Percentiles rank a stretch among this genome's conserved stretches.
phyloP scores from a whole-genome alignment of 495 filamentous ascomycete species.

The Staphylotrichum longicolle region DNA sequence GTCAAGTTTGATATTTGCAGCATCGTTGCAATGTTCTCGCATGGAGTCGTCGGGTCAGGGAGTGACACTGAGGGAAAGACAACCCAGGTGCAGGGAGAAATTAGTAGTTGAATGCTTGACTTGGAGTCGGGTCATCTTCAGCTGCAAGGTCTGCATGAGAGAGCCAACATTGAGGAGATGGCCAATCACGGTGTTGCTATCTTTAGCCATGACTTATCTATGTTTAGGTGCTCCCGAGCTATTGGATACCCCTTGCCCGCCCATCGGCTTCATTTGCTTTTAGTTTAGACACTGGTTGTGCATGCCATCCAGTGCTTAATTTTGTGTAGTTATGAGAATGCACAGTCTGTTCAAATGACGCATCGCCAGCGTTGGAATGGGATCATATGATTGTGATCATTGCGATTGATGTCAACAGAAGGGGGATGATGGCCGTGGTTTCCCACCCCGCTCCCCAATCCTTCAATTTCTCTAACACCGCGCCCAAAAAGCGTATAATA shows the following conservation, averaged over 20 bases:
- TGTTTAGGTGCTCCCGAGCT: neutral
- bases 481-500: neutral
- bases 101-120: neutral
- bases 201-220: neutral
- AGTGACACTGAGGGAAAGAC: too few species aligned
- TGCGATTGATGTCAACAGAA: too few species aligned
- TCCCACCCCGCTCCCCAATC: neutral
- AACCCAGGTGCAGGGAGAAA: too few species aligned
- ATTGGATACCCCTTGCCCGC: neutral
- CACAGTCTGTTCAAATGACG: too few species aligned
- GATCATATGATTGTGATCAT: too few species aligned
- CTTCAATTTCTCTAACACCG: neutral
- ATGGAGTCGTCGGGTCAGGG: too few species aligned
- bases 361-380: too few species aligned
- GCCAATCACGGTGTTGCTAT: neutral
- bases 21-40: too few species aligned
- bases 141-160: neutral
- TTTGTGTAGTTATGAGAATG: too few species aligned
- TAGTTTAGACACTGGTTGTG: neutral
- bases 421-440: neutral
- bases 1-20: too few species aligned
- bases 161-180: neutral
- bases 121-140: neutral
- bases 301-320: too few species aligned
- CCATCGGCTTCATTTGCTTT: neutral